Evolutionary conservation across 2,329 filamentous ascomycete genomes (phyloP), one percentile per base, ranked within the genome.

Genomic region (Amauroascus niger): DNA sequence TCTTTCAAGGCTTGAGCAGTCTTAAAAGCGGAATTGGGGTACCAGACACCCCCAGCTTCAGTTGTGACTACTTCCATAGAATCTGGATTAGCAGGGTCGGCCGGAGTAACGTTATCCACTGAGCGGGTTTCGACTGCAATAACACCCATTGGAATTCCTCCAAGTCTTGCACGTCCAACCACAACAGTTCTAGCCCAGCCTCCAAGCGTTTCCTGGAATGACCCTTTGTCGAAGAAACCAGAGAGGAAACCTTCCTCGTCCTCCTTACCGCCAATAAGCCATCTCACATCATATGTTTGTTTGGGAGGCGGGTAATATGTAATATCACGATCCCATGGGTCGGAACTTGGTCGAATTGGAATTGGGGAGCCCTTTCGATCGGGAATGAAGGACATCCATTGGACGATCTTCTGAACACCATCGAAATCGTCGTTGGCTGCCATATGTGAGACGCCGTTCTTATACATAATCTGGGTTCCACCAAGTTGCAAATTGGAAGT

Each of bases 401-500:
- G 86, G 48, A 97, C 88, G 67, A 98, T 97, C 79, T 94, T 94
- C 65, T 87, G 89, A 20, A 98, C 87, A 81, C 93, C 93, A 65
- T 91, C 90, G 64, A 98, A 97, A 75, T 98, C 93, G 66, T 98
- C 91, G 63, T 86, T 87, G 65, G 93, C 93, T 62, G 91, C 96
- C 87, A 97, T 91, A 77, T 98, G 93, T 20, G 93, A 97, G 40
- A 98, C 93, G 82, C 93, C 93, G 70, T 98, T 98, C 76, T 88
- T 90, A 82, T 98, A 97, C 93, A 98, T 98, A 80, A 98, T 98
- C 74, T 98, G 93, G n/a, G 93, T 98, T 64, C 93, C 93, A 83
- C 93, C 93, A 60, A 98, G 88, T 78, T 98, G 93, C 67, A 98
- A 75, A 80, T 98, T 98, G 57, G 93, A 97, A 22, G 93, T 96